These are phyloP conservation scores for Cercospora sp. DNA, from an alignment of 2,329 filamentous ascomycete genomes.

Conservation along the genomic window DNA sequence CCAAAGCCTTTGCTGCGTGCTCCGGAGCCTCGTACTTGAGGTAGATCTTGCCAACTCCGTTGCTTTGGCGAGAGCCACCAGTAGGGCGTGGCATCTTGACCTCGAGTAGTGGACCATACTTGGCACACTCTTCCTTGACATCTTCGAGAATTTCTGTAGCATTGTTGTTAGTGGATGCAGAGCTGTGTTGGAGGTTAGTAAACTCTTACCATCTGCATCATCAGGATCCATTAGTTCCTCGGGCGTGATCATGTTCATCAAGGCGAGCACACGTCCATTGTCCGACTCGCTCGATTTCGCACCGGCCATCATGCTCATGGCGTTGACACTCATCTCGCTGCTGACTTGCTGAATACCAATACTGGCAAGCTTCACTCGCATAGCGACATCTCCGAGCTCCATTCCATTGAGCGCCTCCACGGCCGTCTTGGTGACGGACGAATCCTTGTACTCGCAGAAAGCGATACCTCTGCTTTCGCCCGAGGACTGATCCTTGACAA, in stretches of 20 bases:
- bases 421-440: conserved; percentile 74
- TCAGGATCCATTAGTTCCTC: conserved; percentile 93
- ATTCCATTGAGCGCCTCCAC: conserved; percentile 91
- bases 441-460: conserved; percentile 90
- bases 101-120: conserved; percentile 82
- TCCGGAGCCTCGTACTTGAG: conserved; percentile 85
- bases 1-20: conserved; percentile 78
- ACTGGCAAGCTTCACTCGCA: conserved; percentile 86
- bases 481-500: conserved; percentile 82
- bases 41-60: conserved; percentile 95
- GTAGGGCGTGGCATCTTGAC: conserved; percentile 89
- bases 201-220: conserved; percentile 80
- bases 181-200: conserved; percentile 6
- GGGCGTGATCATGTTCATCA: conserved; percentile 97
- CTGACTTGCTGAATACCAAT: conserved; percentile 93
- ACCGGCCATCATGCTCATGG: conserved; percentile 95
- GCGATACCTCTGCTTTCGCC: conserved; percentile 85
- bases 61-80: conserved; percentile 77
- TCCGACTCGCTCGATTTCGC: conserved; percentile 75
- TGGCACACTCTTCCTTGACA: conserved; percentile 86
- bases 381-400: conserved; percentile 81
- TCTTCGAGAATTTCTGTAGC: conserved; percentile 89
- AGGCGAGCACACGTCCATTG: conserved; percentile 78
- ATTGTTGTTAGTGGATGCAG: neutral
- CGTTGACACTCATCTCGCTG: conserved; percentile 92